Evolutionary conservation across 2,329 filamentous ascomycete genomes (phyloP), one percentile per base, ranked within the genome.

Genomic region (Metarhizium anisopliae): DNA sequence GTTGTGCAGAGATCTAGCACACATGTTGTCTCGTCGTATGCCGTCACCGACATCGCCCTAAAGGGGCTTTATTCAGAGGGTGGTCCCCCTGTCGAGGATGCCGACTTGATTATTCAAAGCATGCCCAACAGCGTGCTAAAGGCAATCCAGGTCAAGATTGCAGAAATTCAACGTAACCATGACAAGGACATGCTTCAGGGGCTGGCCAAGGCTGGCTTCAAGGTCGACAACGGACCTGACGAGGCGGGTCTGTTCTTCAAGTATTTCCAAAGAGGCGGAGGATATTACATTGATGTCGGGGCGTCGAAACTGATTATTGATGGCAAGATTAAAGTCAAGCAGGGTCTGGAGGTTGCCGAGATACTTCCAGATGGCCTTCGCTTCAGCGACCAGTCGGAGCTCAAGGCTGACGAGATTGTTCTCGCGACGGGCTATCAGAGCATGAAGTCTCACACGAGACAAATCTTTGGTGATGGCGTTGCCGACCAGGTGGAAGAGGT

Each of bases 241-340:
- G 77, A 73, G 1, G 72, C 77, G 0, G 84, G 85, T 0, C 71
- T 87, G 3, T 75, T 82, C 56, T 68, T 79, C 53, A 86, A 86
- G 66, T 87, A 86, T 63, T 75, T 85, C 59, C 81, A 84, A 60
- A 77, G 81, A 2, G 84, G 84, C 1, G 85, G 86, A 0, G 85
- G 85, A 0, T 88, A 87, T 64, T 88, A 88, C 68, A 85, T 88
- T 59, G 83, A 89, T 58, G 83, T 87, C 1, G 86, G 86, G 0
- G 81, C 78, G 0, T 81, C 79, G 0, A 69, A 80, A 62, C 74
- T 87, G 29, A 85, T 89, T 56, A 73, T 74, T 2, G 80, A 85
- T 13, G 83, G 84, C 0, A 82, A 81, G 63, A 82, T 89, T 65
- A 82, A 81, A 60, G 71, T 88, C 30, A 81, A 81, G 64, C 78